Base-by-base conservation (phyloP, 202 grass and related monocot genomes). In the Setaria viridis region DNA sequence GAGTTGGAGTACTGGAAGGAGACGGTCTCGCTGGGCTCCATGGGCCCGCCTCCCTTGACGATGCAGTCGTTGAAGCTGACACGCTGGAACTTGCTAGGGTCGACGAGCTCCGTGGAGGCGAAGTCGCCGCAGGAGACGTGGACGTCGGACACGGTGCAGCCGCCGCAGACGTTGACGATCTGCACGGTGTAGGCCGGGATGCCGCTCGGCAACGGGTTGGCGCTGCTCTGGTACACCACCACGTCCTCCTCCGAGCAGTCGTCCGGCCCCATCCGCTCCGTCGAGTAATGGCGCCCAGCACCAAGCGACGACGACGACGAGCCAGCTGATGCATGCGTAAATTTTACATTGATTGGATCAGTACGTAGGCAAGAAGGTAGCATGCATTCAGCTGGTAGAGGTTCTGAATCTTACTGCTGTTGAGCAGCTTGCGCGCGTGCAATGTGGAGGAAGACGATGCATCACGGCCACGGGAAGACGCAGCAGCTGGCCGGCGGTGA, bases 1-100 rank as follows among this genome's bases (percentile, higher is more conserved):
- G 79, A 82, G 66, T 82, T 82, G 79, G 79, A 43, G 79, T 82
- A 82, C 51, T 45, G n/a, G 79, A 82, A 82, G 51, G 79, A 58
- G 37, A 82, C 10, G 13, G 37, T 45, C 79, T 82, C 79, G 66
- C 66, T 46, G n/a, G 79, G 79, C 19, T 82, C 66, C 1, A 82
- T 5, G 4, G 51, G 0, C 1, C 4, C 66, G 0, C 79, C 79
- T 0, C 66, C 79, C 66, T 82, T 82, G 51, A 82, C 79, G 79
- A 82, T 3, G 66, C 79, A 82, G 51, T 82, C 79, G 66, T 82
- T 82, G 79, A 82, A 19, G 37, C n/a, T 14, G 33, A 82, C 5
- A 37, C 79, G 79, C 37, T 82, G 79, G 79, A 82, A 82, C 79
- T 58, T 70, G 34, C 1, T 37, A 13, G 79, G 79, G 51, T 82